Evolutionary conservation across 2,329 filamentous ascomycete genomes (phyloP).

Genomic region (Fusarium secorum): DNA sequence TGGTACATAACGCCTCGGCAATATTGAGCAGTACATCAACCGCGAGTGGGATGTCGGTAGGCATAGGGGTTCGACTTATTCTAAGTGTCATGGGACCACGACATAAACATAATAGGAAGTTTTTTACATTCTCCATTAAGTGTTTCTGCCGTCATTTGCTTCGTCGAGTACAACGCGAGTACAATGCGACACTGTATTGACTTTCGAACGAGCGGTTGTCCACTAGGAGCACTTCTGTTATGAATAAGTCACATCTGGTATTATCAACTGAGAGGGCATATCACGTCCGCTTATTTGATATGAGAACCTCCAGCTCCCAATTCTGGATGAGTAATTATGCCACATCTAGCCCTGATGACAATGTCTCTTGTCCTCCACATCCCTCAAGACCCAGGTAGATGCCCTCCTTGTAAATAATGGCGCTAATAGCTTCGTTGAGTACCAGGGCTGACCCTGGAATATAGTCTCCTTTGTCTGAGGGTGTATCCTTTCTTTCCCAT

Average conservation of each 20-base stretch:
- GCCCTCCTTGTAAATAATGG: accelerated
- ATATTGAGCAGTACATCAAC: neutral
- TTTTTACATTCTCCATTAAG: neutral
- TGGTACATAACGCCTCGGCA: neutral
- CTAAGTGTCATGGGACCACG: accelerated
- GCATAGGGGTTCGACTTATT: accelerated
- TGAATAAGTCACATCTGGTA: no score
- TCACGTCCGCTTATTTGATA: neutral
- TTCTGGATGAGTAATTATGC: accelerated
- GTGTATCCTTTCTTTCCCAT: accelerated
- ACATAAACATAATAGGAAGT: neutral
- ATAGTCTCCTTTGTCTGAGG: accelerated
- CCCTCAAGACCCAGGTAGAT: no score
- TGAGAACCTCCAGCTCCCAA: neutral
- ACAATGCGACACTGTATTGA: neutral
- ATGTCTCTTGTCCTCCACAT: neutral
- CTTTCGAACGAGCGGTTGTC: neutral
- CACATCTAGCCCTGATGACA: neutral
- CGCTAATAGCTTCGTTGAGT: accelerated
- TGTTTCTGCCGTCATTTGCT: neutral
- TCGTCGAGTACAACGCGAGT: neutral
- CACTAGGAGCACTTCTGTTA: no score
- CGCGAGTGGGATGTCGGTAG: neutral
- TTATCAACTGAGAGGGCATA: no score
- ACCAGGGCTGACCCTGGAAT: neutral